Evolutionary conservation across 805 yeast species (phyloP).

Genomic region (Candida sakaeoensis): DNA sequence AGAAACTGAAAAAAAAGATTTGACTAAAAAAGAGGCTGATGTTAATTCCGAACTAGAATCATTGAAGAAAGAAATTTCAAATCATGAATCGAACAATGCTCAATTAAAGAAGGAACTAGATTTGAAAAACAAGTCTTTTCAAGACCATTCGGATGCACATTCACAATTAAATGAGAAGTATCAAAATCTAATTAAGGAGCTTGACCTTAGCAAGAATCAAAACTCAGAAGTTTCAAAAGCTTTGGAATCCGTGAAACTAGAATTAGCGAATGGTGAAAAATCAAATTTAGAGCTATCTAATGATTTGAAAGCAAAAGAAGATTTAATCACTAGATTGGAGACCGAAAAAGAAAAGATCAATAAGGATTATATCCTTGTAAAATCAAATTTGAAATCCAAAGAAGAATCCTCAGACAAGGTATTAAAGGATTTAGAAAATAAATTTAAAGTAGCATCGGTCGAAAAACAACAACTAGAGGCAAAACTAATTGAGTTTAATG

Average conservation of each 20-base stretch:
- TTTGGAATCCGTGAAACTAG: neutral
- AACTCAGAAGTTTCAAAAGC: neutral
- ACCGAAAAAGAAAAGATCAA: too few relatives aligned
- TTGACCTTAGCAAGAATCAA: neutral
- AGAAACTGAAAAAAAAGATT: neutral
- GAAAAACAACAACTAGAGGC: too few relatives aligned
- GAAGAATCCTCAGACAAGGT: too few relatives aligned
- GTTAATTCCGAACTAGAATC: slow-evolving; percentile 3
- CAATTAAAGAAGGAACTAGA: neutral
- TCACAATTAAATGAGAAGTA: neutral
- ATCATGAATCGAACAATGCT: neutral
- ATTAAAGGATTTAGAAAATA: too few relatives aligned
- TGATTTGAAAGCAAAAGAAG: too few relatives aligned
- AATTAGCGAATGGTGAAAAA: neutral
- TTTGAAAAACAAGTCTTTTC: slow-evolving; percentile 5
- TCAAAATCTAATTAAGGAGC: neutral
- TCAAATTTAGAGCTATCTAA: neutral
- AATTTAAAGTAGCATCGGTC: too few relatives aligned
- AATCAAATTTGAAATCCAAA: too few relatives aligned
- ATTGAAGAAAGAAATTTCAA: slow-evolving; percentile 2
- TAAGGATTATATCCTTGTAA: too few relatives aligned
- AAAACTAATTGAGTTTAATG: too few relatives aligned
- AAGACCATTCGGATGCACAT: neutral
- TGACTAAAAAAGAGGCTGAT: neutral
- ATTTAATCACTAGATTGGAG: too few relatives aligned